Percentiles rank a stretch among this genome's conserved stretches.
phyloP scores from a whole-genome alignment of 2,329 filamentous ascomycete genomes.

The Hymenoscyphus fraxineus region DNA sequence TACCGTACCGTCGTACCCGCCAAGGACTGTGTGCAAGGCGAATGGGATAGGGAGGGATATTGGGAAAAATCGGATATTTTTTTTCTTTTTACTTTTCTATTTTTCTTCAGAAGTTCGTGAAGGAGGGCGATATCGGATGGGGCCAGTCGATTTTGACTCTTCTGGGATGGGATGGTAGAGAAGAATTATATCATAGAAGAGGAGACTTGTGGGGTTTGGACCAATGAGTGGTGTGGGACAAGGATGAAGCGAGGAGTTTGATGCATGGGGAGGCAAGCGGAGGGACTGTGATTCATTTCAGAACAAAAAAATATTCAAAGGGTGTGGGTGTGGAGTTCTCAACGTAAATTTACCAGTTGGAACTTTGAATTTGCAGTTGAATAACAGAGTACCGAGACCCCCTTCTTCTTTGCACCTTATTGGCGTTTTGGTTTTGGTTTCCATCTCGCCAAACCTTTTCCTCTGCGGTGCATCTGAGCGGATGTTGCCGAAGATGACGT shows the following conservation, averaged over 20 bases:
- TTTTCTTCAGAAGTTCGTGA: background rate
- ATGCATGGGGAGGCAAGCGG: background rate
- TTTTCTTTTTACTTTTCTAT: background rate
- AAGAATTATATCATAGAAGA: constrained; percentile 2
- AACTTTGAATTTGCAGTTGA: background rate
- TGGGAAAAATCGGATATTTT: background rate
- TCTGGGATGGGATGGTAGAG: background rate
- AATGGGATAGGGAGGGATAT: background rate
- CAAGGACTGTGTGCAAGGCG: background rate
- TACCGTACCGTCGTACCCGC: constrained; percentile 2
- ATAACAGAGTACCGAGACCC: background rate
- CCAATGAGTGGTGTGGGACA: constrained; percentile 6
- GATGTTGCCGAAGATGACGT: background rate
- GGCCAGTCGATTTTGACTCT: background rate
- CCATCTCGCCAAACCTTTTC: background rate
- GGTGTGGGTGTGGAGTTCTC: background rate
- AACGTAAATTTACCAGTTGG: background rate
- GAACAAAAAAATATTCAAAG: background rate
- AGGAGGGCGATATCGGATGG: background rate
- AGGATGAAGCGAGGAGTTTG: background rate
- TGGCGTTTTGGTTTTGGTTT: constrained; percentile 1
- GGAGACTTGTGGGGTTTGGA: background rate
- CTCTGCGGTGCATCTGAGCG: background rate
- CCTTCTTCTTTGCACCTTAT: background rate
- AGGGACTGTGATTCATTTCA: background rate